A percentile compares a stretch with the other conserved stretches of the same genome.
Conservation (phyloP, 805 yeast species). For the Schwanniomyces occidentalis region DNA sequence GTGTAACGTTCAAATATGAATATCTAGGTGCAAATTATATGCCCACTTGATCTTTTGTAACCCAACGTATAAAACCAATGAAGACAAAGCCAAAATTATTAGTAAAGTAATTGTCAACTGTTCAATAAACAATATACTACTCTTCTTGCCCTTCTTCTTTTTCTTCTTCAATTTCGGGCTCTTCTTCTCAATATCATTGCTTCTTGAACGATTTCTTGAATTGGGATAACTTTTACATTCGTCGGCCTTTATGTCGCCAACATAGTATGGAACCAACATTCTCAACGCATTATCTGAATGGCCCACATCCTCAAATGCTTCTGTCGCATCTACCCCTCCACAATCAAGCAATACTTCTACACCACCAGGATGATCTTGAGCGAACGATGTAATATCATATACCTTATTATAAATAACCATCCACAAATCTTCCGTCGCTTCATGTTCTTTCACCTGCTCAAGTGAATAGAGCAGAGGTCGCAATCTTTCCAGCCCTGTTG, state of each 20-base stretch:
- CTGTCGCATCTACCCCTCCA: slow-evolving; percentile 77
- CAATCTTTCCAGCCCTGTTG: too few relatives aligned
- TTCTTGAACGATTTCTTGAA: slow-evolving; percentile 10
- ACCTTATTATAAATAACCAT: slow-evolving; percentile 80
- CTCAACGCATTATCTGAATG: slow-evolving; percentile 35
- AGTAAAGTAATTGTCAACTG: slow-evolving; percentile 12
- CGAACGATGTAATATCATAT: slow-evolving; percentile 69
- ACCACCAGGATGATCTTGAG: slow-evolving; percentile 77
- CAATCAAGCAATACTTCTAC: slow-evolving; percentile 73
- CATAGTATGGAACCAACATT: slow-evolving; percentile 29
- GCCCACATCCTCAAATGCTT: slow-evolving; percentile 55
- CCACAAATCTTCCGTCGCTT: slow-evolving; percentile 78
- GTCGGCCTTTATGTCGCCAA: slow-evolving; percentile 25
- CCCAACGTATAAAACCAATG: slow-evolving; percentile 15
- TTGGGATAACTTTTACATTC: slow-evolving; percentile 17
- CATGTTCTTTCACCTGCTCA: slow-evolving; percentile 69
- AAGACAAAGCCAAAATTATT: slow-evolving; percentile 13
- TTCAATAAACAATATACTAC: slow-evolving; percentile 9
- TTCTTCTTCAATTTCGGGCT: slow-evolving; percentile 1
- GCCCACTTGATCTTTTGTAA: slow-evolving; percentile 21
- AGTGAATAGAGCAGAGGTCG: slow-evolving; percentile 9
- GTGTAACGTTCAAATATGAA: background rate
- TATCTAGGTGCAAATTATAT: background rate
- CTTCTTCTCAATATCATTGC: background rate
- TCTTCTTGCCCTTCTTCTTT: slow-evolving; percentile 8